Evolutionary conservation across 495 filamentous ascomycete genomes (phyloP).

Genomic region (Jackrogersella minutella): DNA sequence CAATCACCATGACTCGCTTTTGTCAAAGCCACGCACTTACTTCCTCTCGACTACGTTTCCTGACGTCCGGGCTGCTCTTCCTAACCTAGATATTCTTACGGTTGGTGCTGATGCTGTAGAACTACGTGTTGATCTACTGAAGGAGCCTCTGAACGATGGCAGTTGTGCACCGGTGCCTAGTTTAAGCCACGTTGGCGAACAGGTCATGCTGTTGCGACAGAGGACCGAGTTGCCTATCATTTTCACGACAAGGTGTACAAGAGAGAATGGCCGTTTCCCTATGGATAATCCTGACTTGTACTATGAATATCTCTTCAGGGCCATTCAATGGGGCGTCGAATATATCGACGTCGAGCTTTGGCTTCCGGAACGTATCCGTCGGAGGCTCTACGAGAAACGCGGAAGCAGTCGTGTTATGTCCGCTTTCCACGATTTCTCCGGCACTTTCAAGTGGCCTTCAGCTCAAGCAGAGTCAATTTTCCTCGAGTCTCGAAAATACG

Average conservation of each 20-base stretch:
- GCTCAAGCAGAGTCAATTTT: constrained; percentile 72
- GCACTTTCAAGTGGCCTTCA: constrained; percentile 82
- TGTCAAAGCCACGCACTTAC: constrained; percentile 77
- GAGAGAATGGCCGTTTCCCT: constrained; percentile 82
- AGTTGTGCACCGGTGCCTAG: constrained; percentile 69
- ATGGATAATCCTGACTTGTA: constrained; percentile 79
- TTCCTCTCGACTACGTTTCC: constrained; percentile 88
- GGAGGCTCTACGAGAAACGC: constrained; percentile 69
- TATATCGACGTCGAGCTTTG: constrained; percentile 89
- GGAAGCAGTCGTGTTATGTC: constrained; percentile 84
- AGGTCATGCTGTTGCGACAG: constrained; percentile 82
- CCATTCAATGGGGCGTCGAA: constrained; percentile 86
- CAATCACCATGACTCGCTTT: constrained; percentile 74
- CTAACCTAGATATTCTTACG: constrained; percentile 83
- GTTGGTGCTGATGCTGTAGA: constrained; percentile 86
- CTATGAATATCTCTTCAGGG: constrained; percentile 77
- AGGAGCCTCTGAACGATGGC: constrained; percentile 71
- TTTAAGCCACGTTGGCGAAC: constrained; percentile 82
- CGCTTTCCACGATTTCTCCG: constrained; percentile 86
- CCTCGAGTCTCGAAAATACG: constrained; percentile 72
- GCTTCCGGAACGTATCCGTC: constrained; percentile 78
- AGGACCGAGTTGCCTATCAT: constrained; percentile 87
- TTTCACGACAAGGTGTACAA: constrained; percentile 80
- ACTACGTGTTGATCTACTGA: constrained; percentile 79
- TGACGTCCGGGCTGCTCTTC: constrained; percentile 81